A percentile compares a stretch with the other conserved stretches of the same genome.
Conservation (phyloP, 495 filamentous ascomycete genomes). For the Bombardia bombarda region DNA sequence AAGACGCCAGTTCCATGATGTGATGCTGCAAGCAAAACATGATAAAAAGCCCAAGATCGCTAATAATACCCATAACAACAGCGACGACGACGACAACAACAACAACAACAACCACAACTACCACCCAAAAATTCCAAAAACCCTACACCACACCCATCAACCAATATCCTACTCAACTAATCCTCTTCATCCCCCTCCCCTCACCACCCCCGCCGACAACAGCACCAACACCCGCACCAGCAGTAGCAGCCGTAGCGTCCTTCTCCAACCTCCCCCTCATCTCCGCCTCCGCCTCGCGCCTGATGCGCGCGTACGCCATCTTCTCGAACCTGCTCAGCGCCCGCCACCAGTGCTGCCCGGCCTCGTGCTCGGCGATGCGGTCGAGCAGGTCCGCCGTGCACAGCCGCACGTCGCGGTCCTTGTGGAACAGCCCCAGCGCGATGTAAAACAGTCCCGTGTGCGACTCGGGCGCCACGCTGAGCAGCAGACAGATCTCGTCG, state of each 20-base stretch:
- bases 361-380: slow-evolving; percentile 76
- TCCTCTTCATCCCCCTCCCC: background rate
- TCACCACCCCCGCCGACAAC: background rate
- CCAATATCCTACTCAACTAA: too few species aligned
- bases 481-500: slow-evolving; percentile 81
- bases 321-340: slow-evolving; percentile 82
- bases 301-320: slow-evolving; percentile 63
- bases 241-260: background rate
- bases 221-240: background rate
- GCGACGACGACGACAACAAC: too few species aligned
- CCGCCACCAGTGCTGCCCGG: slow-evolving; percentile 88
- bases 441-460: slow-evolving; percentile 90
- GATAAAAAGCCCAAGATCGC: too few species aligned
- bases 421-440: slow-evolving; percentile 89
- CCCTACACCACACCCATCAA: too few species aligned
- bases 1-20: too few species aligned
- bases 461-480: slow-evolving; percentile 76
- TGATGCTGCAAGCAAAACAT: too few species aligned
- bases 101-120: too few species aligned
- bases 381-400: slow-evolving; percentile 74
- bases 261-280: slow-evolving; percentile 21
- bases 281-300: slow-evolving; percentile 52
- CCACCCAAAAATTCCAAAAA: too few species aligned
- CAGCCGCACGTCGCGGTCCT: slow-evolving; percentile 66
- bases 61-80: too few species aligned